Percentiles rank a stretch among this genome's conserved stretches.
Evolutionary conservation across 1,284 basidiomycete species (phyloP).

Genomic region (Polyporus tsugae): DNA sequence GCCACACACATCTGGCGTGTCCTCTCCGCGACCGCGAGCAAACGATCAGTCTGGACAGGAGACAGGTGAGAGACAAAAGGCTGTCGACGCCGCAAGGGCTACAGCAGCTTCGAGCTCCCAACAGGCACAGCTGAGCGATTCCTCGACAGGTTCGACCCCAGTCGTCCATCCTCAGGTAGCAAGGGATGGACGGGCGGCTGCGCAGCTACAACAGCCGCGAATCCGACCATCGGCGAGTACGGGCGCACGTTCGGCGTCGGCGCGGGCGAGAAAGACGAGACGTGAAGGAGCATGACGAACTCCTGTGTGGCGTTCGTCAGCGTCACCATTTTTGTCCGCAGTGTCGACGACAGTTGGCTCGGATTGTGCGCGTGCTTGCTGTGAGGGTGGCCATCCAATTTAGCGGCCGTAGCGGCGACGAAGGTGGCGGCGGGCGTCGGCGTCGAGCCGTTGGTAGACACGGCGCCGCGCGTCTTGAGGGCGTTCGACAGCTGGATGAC

Average conservation of each 20-base stretch:
- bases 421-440: constrained; percentile 17
- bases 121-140: constrained; percentile 64
- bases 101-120: constrained; percentile 48
- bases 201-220: constrained; percentile 18
- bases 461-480: constrained; percentile 64
- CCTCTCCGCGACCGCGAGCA: constrained; percentile 11
- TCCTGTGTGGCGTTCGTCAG: constrained; percentile 82
- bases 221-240: constrained; percentile 62
- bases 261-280: constrained; percentile 77
- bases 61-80: neutral
- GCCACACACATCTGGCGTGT: neutral
- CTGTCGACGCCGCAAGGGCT: neutral
- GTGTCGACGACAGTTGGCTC: constrained; percentile 56
- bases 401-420: constrained; percentile 9
- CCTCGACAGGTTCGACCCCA: constrained; percentile 64
- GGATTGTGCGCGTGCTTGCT: constrained; percentile 37
- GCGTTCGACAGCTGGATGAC: constrained; percentile 74
- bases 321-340: constrained; percentile 73
- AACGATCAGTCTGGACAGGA: constrained; percentile 1
- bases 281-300: constrained; percentile 79
- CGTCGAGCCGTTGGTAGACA: constrained; percentile 11
- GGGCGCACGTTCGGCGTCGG: constrained; percentile 54
- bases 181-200: constrained; percentile 29
- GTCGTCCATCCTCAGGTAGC: constrained; percentile 50
- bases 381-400: constrained; percentile 31